Base-by-base conservation (phyloP, 768 basidiomycete genomes). In the Mycena venus region DNA sequence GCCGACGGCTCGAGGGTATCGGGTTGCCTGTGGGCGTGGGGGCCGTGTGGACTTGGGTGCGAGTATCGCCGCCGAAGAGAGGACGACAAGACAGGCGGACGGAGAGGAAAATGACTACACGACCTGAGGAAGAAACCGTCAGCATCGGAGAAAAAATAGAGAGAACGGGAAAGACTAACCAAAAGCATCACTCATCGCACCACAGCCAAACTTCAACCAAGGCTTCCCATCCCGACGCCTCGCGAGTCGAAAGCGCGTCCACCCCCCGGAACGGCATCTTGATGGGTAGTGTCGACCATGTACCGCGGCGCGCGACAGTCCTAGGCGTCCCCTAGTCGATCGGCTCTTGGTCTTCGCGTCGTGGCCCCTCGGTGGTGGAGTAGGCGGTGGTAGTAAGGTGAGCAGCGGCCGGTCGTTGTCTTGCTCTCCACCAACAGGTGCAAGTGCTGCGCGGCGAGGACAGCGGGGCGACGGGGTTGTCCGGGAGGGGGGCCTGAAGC, bases 241-340 rank as follows among this genome's bases (percentile, higher is more conserved):
- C 71, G 6, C 70, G 63, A 71, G 62, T 59, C 55, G 70, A 71
- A 71, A 34, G 60, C 27, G 60, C 68, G 60, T 51, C 60, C 68
- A 9, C 59, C 61, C 69, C 51, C 49, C 61, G 53, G 38, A n/a
- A 55, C 61, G 9, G 61, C 34, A 42, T 65, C 31, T 64, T 66
- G 63, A 56, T 32, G 70, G 55, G 61, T 63, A 29, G 69, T 19
- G 31, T 31, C 68, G 19, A 63, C 60, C 69, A 53, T 61, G 27
- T 55, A 56, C 69, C 69, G 61, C 70, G 70, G 63, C 70, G 60
- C 36, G 55, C 70, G 56, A 53, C 27, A 29, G 29, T 19, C 27
- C 69, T 12, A 63, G n/a, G 55, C 53, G 62, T 64, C 70, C 62
- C 51, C 61, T 32, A 15, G 36, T 62, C 49, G 51, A 32, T 32